phyloP scores from a whole-genome alignment of 352 stramenopile genomes.

The Globisporangium camurandrum region DNA sequence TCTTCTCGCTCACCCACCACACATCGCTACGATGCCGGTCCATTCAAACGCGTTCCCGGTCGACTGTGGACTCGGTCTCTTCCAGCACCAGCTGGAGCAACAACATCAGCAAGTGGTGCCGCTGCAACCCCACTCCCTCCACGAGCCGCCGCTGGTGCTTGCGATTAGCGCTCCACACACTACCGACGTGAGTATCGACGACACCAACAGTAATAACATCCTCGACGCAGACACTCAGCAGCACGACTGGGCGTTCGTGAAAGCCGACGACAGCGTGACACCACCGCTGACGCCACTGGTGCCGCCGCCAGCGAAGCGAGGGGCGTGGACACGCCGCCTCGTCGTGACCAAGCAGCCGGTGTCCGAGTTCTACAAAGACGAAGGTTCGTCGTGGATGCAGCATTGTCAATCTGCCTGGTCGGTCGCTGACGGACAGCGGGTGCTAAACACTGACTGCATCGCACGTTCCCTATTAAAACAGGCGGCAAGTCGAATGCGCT shows the following conservation, averaged over 20 bases:
- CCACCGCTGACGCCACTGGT: not conserved
- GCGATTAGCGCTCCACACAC: not conserved
- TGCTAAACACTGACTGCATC: too few relatives aligned
- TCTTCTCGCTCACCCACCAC: not conserved
- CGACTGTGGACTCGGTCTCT: too few relatives aligned
- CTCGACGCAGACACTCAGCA: constrained; percentile 4
- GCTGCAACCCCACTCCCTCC: not conserved
- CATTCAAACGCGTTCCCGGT: not conserved
- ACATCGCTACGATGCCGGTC: not conserved
- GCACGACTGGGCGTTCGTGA: constrained; percentile 14
- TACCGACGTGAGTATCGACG: not conserved
- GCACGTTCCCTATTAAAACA: constrained; percentile 2
- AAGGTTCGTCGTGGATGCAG: constrained; percentile 40
- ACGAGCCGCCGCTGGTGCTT: not conserved
- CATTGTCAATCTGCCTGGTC: too few relatives aligned
- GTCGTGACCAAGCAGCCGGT: constrained; percentile 82
- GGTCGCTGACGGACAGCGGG: too few relatives aligned
- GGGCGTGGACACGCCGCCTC: constrained; percentile 58
- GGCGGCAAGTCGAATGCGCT: constrained; percentile 75
- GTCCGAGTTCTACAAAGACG: constrained; percentile 86
- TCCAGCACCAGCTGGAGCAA: not conserved
- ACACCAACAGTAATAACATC: not conserved
- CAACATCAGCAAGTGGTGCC: constrained; percentile 3
- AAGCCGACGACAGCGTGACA: too few relatives aligned
- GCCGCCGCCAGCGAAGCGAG: constrained; percentile 20